Conservation (phyloP, 2,329 filamentous ascomycete genomes). For the Macrophomina pseudophaseolina region DNA sequence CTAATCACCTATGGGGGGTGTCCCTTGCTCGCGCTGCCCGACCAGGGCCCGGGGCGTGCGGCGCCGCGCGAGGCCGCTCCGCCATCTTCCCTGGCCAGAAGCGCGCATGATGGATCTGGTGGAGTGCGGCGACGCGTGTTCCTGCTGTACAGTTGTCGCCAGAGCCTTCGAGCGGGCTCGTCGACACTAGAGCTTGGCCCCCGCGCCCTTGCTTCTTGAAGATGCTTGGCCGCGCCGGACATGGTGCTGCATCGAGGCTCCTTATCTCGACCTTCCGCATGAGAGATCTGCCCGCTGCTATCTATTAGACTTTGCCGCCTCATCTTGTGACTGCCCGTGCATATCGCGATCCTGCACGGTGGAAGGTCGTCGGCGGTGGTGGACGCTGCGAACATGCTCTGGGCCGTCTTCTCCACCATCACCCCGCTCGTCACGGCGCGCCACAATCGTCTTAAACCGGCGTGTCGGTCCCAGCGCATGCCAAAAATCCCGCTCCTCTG, state of each 20-base stretch:
- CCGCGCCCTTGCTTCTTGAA: slow-evolving; percentile 21
- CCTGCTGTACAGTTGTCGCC: slow-evolving; percentile 2
- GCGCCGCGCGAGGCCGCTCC: background rate
- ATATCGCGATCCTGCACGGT: slow-evolving; percentile 11
- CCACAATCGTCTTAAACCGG: background rate
- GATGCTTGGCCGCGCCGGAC: slow-evolving; percentile 15
- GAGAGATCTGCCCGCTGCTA: slow-evolving; percentile 16
- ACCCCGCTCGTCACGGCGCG: background rate
- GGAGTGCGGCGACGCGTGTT: slow-evolving; percentile 15
- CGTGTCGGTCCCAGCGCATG: slow-evolving; percentile 1
- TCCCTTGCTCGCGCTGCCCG: background rate
- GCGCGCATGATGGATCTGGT: slow-evolving; percentile 6
- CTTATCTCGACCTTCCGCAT: slow-evolving; percentile 16
- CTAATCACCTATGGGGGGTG: background rate
- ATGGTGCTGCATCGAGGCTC: background rate
- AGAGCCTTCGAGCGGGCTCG: background rate
- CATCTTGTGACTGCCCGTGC: slow-evolving; percentile 18
- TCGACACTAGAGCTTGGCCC: background rate
- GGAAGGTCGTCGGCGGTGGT: background rate
- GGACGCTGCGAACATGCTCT: background rate
- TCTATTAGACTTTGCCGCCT: slow-evolving; percentile 21
- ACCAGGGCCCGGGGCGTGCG: slow-evolving; percentile 6
- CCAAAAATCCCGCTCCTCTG: slow-evolving; percentile 19
- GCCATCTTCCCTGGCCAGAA: background rate
- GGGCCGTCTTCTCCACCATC: background rate